Evolutionary conservation across 2,329 filamentous ascomycete species (phyloP).

Genomic region (Tolypocladium paradoxum): DNA sequence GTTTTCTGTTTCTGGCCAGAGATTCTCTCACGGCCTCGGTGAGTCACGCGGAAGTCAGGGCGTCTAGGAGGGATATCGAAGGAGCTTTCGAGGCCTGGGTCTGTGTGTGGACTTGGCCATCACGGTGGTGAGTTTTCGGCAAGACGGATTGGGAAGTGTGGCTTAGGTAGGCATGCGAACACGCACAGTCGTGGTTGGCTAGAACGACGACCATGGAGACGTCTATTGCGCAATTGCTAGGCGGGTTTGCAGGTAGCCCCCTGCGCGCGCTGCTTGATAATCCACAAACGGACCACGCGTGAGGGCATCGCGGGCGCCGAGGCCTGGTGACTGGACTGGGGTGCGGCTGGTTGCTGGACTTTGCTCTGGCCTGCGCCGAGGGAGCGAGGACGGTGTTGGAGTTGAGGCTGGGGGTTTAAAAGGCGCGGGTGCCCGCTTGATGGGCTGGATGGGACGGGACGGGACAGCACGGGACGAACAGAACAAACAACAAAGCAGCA

Average conservation of each 20-base stretch:
- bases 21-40: neutral
- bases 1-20: neutral
- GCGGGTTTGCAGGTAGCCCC: neutral
- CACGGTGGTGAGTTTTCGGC: neutral
- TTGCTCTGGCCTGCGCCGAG: neutral
- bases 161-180: neutral
- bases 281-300: neutral
- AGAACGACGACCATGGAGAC: neutral
- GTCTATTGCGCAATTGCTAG: neutral
- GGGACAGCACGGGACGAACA: neutral
- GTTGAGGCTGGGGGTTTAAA: neutral
- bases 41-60: neutral
- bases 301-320: neutral
- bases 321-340: neutral
- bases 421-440: neutral
- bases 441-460: neutral
- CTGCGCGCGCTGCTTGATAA: neutral
- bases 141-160: slow-evolving; percentile 4
- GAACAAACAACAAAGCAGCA: neutral
- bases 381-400: neutral
- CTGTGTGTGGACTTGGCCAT: neutral
- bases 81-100: neutral
- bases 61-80: neutral
- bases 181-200: neutral
- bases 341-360: neutral